Evolutionary conservation across 1,284 basidiomycete genomes (phyloP).

Genomic region (Earliella scabrosa): DNA sequence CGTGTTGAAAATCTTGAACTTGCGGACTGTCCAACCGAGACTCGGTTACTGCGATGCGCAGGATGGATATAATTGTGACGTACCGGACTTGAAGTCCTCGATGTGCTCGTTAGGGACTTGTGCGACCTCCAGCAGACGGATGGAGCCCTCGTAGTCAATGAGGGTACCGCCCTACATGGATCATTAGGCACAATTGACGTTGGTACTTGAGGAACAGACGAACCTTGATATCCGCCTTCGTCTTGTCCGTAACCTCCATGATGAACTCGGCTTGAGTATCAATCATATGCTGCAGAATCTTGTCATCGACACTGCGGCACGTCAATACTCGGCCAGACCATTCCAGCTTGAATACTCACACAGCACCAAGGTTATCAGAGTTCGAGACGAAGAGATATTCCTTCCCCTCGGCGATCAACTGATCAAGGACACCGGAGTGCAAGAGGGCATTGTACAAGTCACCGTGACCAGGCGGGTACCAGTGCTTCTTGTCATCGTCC

Average conservation of each 20-base stretch:
- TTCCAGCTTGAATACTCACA: conserved; percentile 39
- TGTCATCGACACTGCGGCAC: conserved; percentile 64
- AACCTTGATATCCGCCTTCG: conserved; percentile 98
- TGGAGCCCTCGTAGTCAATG: conserved; percentile 94
- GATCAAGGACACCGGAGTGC: conserved; percentile 96
- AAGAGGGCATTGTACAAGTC: conserved; percentile 93
- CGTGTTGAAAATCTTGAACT: conserved; percentile 97
- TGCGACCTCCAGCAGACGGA: conserved; percentile 96
- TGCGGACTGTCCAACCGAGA: conserved; percentile 54
- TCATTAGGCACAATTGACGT: background rate
- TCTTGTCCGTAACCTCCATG: conserved; percentile 99
- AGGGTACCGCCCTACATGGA: conserved; percentile 87
- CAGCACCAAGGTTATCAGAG: conserved; percentile 98
- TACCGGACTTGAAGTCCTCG: conserved; percentile 92
- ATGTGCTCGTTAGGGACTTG: conserved; percentile 98
- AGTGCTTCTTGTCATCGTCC: conserved; percentile 92
- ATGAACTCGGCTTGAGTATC: conserved; percentile 88
- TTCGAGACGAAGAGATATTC: conserved; percentile 99
- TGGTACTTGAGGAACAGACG: background rate
- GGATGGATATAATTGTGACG: background rate
- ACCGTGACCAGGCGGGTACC: conserved; percentile 99
- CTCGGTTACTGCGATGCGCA: background rate
- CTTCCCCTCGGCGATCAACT: conserved; percentile 94
- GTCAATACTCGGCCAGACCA: too few species aligned
- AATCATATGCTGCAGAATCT: conserved; percentile 90